Conservation (phyloP, 495 filamentous ascomycete species). For the Cenococcum geophilum region DNA sequence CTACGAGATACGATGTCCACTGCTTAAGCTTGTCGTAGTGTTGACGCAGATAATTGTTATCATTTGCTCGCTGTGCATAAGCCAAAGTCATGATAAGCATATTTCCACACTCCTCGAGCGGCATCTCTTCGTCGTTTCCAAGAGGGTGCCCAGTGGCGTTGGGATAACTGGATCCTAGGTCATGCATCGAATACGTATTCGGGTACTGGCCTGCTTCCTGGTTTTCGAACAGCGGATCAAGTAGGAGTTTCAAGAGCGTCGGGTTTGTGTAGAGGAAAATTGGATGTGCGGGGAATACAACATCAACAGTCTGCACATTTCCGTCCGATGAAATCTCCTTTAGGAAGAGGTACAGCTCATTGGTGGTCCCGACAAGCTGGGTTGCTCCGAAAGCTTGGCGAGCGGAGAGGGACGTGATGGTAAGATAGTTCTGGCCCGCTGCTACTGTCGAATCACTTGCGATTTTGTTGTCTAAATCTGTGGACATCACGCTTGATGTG, state of each 20-base stretch:
- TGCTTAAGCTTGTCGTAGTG: conserved; percentile 37
- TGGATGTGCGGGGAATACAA: conserved; percentile 36
- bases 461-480: conserved; percentile 45
- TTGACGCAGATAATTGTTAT: conserved; percentile 41
- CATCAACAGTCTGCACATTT: conserved; percentile 39
- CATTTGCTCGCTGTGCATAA: conserved; percentile 46
- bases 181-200: conserved; percentile 33
- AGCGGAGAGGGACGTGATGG: conserved; percentile 34
- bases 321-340: conserved; percentile 40
- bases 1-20: conserved; percentile 35
- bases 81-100: conserved; percentile 40
- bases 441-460: conserved; percentile 45
- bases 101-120: conserved; percentile 39
- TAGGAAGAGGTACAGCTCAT: conserved; percentile 29
- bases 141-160: conserved; percentile 36
- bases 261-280: conserved; percentile 37
- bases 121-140: conserved; percentile 34
- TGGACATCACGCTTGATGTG: conserved; percentile 35
- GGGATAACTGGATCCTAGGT: conserved; percentile 35
- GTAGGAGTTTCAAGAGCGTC: conserved; percentile 24
- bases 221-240: conserved; percentile 36
- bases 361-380: conserved; percentile 24
- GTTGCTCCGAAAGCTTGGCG: conserved; percentile 37
- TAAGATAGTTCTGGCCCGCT: conserved; percentile 40
- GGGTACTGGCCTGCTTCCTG: conserved; percentile 35